Percentiles rank a stretch among this genome's conserved stretches.
These are phyloP conservation scores for Flueggea neowawraea DNA, from an alignment of 441 rosid species.

Conservation along the genomic window DNA sequence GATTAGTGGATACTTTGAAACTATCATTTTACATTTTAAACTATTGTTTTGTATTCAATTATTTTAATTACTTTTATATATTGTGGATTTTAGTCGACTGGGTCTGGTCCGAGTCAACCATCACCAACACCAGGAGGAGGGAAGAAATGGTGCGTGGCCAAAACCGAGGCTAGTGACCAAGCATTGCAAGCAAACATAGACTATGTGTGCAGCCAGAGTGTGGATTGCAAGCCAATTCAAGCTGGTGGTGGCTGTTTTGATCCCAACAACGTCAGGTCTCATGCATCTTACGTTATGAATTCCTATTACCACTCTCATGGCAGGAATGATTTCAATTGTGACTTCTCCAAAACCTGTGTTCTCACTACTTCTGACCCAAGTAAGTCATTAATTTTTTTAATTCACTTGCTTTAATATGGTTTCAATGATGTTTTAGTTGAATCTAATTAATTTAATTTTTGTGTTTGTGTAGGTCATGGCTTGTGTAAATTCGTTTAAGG, in stretches of 20 bases:
- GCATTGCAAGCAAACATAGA: slow-evolving; percentile 54
- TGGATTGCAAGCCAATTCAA: slow-evolving; percentile 58
- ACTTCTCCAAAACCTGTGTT: slow-evolving; percentile 42
- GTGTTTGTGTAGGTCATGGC: too few relatives aligned
- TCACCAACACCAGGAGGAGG: slow-evolving; percentile 10
- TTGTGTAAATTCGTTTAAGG: too few relatives aligned
- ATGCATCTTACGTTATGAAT: slow-evolving; percentile 68
- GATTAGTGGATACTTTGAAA: too few relatives aligned
- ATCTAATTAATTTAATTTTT: too few relatives aligned
- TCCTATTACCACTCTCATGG: slow-evolving; percentile 51
- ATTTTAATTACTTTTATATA: too few relatives aligned
- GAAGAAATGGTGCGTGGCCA: slow-evolving; percentile 54
- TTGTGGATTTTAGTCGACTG: too few relatives aligned
- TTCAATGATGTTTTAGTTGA: too few relatives aligned
- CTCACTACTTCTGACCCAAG: slow-evolving; percentile 52
- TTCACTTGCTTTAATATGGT: too few relatives aligned
- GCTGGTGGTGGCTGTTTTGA: slow-evolving; percentile 50
- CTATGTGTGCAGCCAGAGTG: slow-evolving; percentile 44
- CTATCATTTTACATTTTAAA: too few relatives aligned
- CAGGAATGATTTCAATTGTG: slow-evolving; percentile 34
- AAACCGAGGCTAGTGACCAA: slow-evolving; percentile 28
- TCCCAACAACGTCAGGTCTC: slow-evolving; percentile 53
- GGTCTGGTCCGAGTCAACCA: background rate
- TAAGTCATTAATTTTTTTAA: slow-evolving; percentile 9
- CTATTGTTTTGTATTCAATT: too few relatives aligned